Conservation (phyloP, 345 rosid genomes). For the Brassica rapa region DNA sequence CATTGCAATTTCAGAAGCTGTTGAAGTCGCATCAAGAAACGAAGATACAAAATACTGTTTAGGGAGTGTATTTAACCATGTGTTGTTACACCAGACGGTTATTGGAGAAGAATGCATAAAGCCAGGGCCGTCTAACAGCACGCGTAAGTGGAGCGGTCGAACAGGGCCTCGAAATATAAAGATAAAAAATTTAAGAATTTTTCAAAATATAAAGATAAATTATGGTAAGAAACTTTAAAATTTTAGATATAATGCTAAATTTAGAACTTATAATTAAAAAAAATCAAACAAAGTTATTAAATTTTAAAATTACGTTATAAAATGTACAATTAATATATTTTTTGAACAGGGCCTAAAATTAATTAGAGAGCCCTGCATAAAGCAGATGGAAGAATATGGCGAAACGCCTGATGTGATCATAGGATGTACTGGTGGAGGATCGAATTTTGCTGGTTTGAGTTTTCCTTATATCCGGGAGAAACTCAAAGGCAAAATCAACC, state of each 20-base stretch:
- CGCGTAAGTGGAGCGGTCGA: too few species aligned
- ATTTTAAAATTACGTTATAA: too few species aligned
- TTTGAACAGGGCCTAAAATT: too few species aligned
- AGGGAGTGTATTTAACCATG: slow-evolving; percentile 93
- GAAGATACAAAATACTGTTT: slow-evolving; percentile 81
- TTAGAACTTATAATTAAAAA: too few species aligned
- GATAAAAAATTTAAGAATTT: too few species aligned
- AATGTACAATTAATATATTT: too few species aligned
- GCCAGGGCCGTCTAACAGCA: slow-evolving; percentile 15
- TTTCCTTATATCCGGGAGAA: slow-evolving; percentile 94
- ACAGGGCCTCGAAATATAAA: too few species aligned
- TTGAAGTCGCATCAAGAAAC: slow-evolving; percentile 72
- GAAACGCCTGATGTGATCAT: slow-evolving; percentile 87
- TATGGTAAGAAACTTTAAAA: too few species aligned
- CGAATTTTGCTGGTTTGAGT: slow-evolving; percentile 88
- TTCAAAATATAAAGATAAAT: too few species aligned
- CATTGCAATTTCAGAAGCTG: slow-evolving; percentile 97
- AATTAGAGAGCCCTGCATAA: slow-evolving; percentile 41
- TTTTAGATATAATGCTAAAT: too few species aligned
- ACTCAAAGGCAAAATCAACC: slow-evolving; percentile 77
- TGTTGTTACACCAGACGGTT: slow-evolving; percentile 87
- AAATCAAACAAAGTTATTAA: too few species aligned
- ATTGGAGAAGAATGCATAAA: slow-evolving; percentile 87
- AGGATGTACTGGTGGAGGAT: slow-evolving; percentile 97
- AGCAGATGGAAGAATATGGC: slow-evolving; percentile 80